Base-by-base conservation (phyloP, 2,329 filamentous ascomycete genomes). In the Chaetothyriales sp. region DNA sequence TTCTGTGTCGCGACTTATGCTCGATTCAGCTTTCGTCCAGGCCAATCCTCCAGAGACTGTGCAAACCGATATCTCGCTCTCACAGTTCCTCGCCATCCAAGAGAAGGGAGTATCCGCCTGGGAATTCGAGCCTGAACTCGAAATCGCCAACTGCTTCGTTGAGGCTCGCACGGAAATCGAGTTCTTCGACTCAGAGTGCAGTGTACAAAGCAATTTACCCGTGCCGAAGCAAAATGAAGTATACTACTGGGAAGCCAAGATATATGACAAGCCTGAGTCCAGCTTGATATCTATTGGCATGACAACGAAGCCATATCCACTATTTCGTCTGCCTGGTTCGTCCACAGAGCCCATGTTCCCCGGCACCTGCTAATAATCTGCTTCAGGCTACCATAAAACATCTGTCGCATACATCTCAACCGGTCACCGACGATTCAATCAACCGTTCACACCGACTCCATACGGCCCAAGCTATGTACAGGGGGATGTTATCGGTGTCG, bases 51-150 rank as follows among this genome's bases (percentile, higher is more conserved):
- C 92, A 57, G 92, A 98, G 67, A 96, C 92, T 6, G 73, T 90
- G 52, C 88, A 92, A 63, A 96, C 92, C 59, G 92, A 98, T 65
- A 98, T 98, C 57, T 96, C 92, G 19, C 72, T 98, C 57, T 96
- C 92, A 36, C 92, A 98, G 66, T 96, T 95, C 66, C 77, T 98
- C 53, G 92, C 92, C 43, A 98, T 98, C 59, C 92, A 98, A 71
- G 92, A 98, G 72, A 98, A 98, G 68, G 92, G 92, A 48, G 90
- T 98, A n/a, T 95, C 92, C 4, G 92, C 92, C 5, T 98, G 92
- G 92, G 92, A 98, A 67, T 98, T 98, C 63, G 92, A 96, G 67
- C 92, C 92, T n/a, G 92, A 98, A 67, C 72, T 96, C 36, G 92
- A 98, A 68, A 95, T 96, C 59, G 92, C 92, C 59, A 96, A 96